Evolutionary conservation across 1,284 basidiomycete species (phyloP), one percentile per base, ranked within the genome.

Genomic region (Heterobasidion occidentale): DNA sequence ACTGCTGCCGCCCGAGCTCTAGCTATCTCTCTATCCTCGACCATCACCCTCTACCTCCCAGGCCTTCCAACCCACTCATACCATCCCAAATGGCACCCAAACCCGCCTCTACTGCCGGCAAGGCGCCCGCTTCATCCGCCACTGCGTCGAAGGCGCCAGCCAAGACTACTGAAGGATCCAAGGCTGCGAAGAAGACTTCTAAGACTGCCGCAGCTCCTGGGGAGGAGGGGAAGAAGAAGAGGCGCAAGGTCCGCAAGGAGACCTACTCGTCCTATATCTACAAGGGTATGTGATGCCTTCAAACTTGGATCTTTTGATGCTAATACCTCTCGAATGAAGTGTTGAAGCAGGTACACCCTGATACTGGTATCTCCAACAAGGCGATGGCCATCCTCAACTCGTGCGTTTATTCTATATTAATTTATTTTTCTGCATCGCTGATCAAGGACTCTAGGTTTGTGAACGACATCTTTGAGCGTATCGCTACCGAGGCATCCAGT

Each of bases 321-420:
- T 48, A 20, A 48, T 19, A 17, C 7, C 4, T 45, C 12, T 48
- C 19, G 46, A 3, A 3, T 20, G 19, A 14, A 17, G 12, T 36
- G 49, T 59, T 93, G 61, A 93, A 88, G 75, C 90, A 93, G 70
- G 94, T 97, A 59, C 94, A 97, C 79, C 94, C 94, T 57, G 94
- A 97, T 70, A 96, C 92, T 62, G 94, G 94, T 84, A 95, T 96
- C 73, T 89, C 90, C 60, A 96, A 95, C 85, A 97, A 95, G 80
- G 94, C 93, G 46, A 97, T 97, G 94, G 84, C 88, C 57, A 91
- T 97, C 68, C 76, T 97, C 51, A 96, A 96, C 82, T 92, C 88
- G 33, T 48, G 46, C 9, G 46, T n/a, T 48, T 5, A 12, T 19
- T 15, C 14, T n/a, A 5, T 51, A 4, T 4, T 48, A 11, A 27